phyloP scores from a whole-genome alignment of 129 eudicot genomes.

The Chrysanthemum seticuspe region DNA sequence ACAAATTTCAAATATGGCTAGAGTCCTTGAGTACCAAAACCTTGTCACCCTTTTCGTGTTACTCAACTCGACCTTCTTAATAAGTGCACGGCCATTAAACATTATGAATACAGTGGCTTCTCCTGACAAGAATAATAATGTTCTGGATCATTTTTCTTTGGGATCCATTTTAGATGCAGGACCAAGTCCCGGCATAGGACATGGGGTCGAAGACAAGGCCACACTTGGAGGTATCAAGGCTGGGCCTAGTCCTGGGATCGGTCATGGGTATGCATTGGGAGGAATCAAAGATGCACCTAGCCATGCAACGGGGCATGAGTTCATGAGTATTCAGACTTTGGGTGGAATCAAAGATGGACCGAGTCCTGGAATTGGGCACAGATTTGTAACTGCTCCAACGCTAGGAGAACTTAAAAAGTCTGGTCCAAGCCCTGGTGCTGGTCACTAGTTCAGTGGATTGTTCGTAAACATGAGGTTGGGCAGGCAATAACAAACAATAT shows the following conservation, averaged over 20 bases:
- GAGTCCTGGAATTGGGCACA: constrained; percentile 5
- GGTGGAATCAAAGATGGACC: constrained; percentile 16
- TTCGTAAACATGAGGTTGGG: background rate
- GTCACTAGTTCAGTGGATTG: constrained; percentile 23
- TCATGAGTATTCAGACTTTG: too few species aligned
- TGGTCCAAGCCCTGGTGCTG: constrained; percentile 47
- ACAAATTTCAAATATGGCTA: constrained; percentile 20
- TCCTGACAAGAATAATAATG: background rate
- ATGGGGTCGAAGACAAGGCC: constrained; percentile 20
- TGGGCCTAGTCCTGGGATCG: constrained; percentile 21
- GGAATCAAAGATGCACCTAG: too few species aligned
- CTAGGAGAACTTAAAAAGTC: constrained; percentile 28
- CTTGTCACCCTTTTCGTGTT: constrained; percentile 23
- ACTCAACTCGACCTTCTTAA: constrained; percentile 20
- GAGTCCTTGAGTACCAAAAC: background rate
- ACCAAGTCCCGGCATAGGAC: constrained; percentile 34
- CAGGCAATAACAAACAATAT: background rate
- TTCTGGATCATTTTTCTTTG: constrained; percentile 15
- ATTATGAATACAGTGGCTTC: constrained; percentile 13
- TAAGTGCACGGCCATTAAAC: constrained; percentile 22
- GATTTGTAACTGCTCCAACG: background rate
- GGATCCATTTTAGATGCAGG: constrained; percentile 39
- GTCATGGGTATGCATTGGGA: background rate
- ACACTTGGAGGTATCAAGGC: constrained; percentile 37
- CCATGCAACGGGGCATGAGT: too few species aligned